Evolutionary conservation across 176 grass and related monocot genomes (phyloP), one percentile per base, ranked within the genome.

Genomic region (Ananas comosus): DNA sequence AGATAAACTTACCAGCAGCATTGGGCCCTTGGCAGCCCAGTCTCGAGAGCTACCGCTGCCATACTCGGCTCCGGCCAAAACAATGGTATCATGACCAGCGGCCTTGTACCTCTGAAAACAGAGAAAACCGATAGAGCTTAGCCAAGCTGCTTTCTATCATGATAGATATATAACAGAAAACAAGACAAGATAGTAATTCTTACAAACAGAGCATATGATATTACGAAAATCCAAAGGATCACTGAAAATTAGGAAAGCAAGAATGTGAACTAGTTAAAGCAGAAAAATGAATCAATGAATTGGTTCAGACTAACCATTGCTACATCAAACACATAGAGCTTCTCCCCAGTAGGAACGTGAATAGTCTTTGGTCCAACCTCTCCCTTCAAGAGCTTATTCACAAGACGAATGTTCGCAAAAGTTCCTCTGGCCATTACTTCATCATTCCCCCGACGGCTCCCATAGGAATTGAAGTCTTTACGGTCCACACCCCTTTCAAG

Each of bases 11-110:
- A 81, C 94, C 50, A 99, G 85, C 28, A 99, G 80, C 94, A 92
- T 93, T 13, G 94, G 94, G 9, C 94, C 94, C 74, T 97, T 93
- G 11, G 94, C 94, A 80, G 89, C 94, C 94, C 94, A 97, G 78
- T 97, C 94, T 68, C 94, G 89, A 67, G 94, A 97, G 67, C 94
- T 97, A 69, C 94, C 94, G 14, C 94, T 97, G 64, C 94, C 94
- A 12, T 97, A 97, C 72, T 97, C 94, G 13, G 94, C 87, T 13
- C 94, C 94, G 83, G 94, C 89, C 14, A 97, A 74, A 87, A 97
- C 73, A 4, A 97, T 86, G 0, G 94, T 97, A 53, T 73, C 81
- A 78, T 88, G 71, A 61, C 94, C 94, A 51, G 90, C 89, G 14
- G 80, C 63, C 72, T 90, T 92, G 80, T 97, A 97, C 80, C 70